Evolutionary conservation across 805 yeast species (phyloP).

Genomic region (Candida corydali): DNA sequence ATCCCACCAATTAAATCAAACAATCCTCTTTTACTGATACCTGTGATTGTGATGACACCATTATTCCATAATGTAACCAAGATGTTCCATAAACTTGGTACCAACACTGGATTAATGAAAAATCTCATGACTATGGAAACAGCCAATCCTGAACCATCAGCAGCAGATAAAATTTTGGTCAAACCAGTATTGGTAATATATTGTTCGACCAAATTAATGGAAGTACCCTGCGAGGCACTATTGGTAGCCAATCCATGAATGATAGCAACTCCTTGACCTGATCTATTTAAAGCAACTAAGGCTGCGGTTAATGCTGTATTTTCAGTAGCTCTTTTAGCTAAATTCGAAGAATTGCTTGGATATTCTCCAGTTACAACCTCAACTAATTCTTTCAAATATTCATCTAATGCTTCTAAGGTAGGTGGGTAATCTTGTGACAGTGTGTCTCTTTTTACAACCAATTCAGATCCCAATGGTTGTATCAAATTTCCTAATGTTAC

Average conservation of each 20-base stretch:
- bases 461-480: background rate
- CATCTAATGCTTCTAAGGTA: conserved; percentile 2
- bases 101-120: conserved; percentile 7
- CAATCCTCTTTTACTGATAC: conserved; percentile 8
- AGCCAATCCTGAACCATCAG: conserved; percentile 11
- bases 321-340: conserved; percentile 9
- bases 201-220: conserved; percentile 8
- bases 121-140: conserved; percentile 12
- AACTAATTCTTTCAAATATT: conserved; percentile 4
- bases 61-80: conserved; percentile 7
- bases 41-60: conserved; percentile 7
- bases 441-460: conserved; percentile 4
- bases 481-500: conserved; percentile 8
- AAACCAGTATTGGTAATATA: conserved; percentile 10
- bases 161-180: conserved; percentile 8
- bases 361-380: conserved; percentile 1
- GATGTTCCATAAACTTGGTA: conserved; percentile 9
- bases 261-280: conserved; percentile 11
- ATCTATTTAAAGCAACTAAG: conserved; percentile 10
- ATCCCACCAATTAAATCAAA: conserved; percentile 9
- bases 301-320: conserved; percentile 10
- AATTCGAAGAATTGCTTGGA: background rate
- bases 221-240: conserved; percentile 6
- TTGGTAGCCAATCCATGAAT: conserved; percentile 9
- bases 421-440: conserved; percentile 3